Evolutionary conservation across 1,139 yeast genomes (phyloP), one percentile per base, ranked within the genome.

Genomic region (Saccharomyces pastorianus): DNA sequence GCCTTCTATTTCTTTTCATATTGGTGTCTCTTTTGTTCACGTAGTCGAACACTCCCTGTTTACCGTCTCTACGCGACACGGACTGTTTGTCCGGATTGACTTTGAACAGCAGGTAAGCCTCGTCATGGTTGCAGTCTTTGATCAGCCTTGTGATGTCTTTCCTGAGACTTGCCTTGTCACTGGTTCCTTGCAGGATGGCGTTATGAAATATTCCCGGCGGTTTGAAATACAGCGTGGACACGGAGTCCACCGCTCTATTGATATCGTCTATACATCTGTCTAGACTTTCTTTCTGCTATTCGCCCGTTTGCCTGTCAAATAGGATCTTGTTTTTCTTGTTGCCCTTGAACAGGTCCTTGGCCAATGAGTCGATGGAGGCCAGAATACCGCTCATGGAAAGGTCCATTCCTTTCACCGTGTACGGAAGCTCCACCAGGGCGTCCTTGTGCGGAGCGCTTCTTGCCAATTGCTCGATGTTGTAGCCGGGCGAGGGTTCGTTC

Each of bases 401-500:
- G 71, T 93, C 99, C 99, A 93, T 95, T 6, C 99, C 99, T 69
- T 93, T 95, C 23, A 93, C 98, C 0, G 98, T 91, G 67, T 93
- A 93, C 0, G 99, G 99, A 52, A 93, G 73, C 50, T 81, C 83
- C 2, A 91, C 87, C 59, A 87, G 80, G 58, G 81, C 81, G 53
- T 76, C 82, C 51, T 66, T 66, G 50, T 61, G 55, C 13, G 56
- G 53, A 6, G 75, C 73, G 67, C 78, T 78, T 62, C 84, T 88
- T 14, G 99, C 98, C 75, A 93, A 70, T 66, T 89, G 96, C 71
- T 95, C 99, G 59, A 93, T 93, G 66, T 93, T 93, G 71, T 89
- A 95, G 1, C 99, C 99, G 0, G 99, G 99, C n/a, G 95, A 88
- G 1, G 99, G 99, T 47, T 85, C 89, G 70, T 93, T 93, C 2